Conservation (phyloP, 75 land plant species). For the Larix kaempferi region DNA sequence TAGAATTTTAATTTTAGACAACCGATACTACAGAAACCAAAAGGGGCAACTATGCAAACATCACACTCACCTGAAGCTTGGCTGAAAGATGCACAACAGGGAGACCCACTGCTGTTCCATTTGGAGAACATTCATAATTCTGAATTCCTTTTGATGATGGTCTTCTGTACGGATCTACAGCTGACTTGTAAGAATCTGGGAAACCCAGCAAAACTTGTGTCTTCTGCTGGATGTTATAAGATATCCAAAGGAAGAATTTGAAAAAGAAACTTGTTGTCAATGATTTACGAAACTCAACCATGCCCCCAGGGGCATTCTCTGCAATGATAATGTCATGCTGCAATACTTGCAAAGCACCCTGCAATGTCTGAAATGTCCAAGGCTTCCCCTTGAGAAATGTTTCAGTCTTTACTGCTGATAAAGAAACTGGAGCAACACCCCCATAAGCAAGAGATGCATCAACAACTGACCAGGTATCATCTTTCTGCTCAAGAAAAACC, state of each 20-base stretch:
- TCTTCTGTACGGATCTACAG: conserved; percentile 44
- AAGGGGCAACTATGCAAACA: too few species aligned
- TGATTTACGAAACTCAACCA: conserved; percentile 87
- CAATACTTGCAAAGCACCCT: conserved; percentile 42
- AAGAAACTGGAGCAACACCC: conserved; percentile 84
- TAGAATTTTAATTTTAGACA: too few species aligned
- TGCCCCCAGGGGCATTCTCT: conserved; percentile 95
- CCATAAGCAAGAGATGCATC: conserved; percentile 85
- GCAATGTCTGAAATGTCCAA: conserved; percentile 61
- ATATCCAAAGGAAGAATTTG: conserved; percentile 75
- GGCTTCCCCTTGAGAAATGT: conserved; percentile 63
- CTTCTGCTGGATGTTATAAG: conserved; percentile 54
- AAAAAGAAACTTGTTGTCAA: conserved; percentile 89
- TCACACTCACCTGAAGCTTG: conserved; percentile 63
- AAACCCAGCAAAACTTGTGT: conserved; percentile 32
- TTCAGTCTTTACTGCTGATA: conserved; percentile 62
- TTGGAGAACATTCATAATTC: conserved; percentile 51
- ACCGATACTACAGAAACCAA: too few species aligned
- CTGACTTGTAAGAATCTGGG: conserved; percentile 59
- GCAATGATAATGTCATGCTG: conserved; percentile 60
- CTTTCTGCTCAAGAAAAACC: conserved; percentile 48
- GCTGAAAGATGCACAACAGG: conserved; percentile 88
- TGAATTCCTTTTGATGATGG: conserved; percentile 63
- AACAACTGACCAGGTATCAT: conserved; percentile 48
- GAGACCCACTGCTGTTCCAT: conserved; percentile 79